Base-by-base conservation (phyloP, 2,329 filamentous ascomycete species). In the Fulvia fulva region DNA sequence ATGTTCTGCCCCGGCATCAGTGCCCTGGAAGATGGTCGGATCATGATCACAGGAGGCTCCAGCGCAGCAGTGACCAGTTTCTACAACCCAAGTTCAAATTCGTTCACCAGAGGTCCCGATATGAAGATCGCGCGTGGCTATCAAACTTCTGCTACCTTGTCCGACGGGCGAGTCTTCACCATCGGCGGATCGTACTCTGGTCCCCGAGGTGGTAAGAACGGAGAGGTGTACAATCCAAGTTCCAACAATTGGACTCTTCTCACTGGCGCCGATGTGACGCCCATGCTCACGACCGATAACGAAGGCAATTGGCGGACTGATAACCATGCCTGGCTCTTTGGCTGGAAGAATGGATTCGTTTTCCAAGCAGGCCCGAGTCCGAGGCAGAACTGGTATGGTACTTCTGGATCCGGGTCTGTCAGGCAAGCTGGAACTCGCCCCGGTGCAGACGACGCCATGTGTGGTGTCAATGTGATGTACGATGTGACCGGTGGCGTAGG, bases 161-260 rank as follows among this genome's bases (percentile, higher is more conserved):
- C 81, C 0, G 76, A 83, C 58, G 83, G 83, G 4, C 73, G 77
- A 0, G 76, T 85, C 23, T 86, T 86, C 68, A 78, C 76, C 12
- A 84, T 86, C 37, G 83, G 84, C 19, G 83, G 84, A 3, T 83
- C 80, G 0, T 83, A 77, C 76, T 80, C 75, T 9, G 83, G 83
- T 28, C 77, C 73, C 0, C 56, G 64, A 3, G 75, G 78, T 30
- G 75, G 75, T 28, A 64, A 85, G 73, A 78, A 83, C 58, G 83
- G 81, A 45, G 84, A 87, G 64, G 69, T 84, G 19, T 84, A 78
- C 66, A 71, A 81, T 56, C 76, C 79, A 0, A 67, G 59, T 1
- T 64, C 71, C 3, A 76, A 81, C 32, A 68, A 68, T 2, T 86
- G 83, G 83, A 77, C 74, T 0, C 83, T 85, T 71, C 70, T 83